A percentile compares a stretch with the other conserved stretches of the same genome.
These are phyloP conservation scores for Paramyrothecium sp. DNA, from an alignment of 2,329 filamentous ascomycete species.

Conservation along the genomic window DNA sequence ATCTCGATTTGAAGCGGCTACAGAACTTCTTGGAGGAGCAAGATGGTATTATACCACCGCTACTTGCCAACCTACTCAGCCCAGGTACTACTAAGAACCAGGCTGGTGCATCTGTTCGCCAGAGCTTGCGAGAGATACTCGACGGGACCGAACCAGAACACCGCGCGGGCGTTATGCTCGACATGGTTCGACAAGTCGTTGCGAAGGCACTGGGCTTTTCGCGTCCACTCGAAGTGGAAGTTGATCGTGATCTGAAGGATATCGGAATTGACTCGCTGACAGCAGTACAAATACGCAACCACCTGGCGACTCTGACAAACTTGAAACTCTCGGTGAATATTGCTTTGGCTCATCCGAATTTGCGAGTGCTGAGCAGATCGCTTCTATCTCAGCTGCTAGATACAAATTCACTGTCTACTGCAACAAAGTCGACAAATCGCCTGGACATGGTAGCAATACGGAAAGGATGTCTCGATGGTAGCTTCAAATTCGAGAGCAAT, in stretches of 20 bases:
- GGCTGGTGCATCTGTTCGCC: neutral
- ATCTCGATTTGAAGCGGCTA: neutral
- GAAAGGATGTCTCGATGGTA: conserved; percentile 7
- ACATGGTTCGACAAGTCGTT: conserved; percentile 8
- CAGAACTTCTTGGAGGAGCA: neutral
- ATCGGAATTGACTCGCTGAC: conserved; percentile 15
- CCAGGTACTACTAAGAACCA: neutral
- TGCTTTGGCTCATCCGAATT: conserved; percentile 6
- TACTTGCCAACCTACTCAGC: neutral
- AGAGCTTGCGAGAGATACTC: neutral
- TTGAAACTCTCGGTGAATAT: conserved; percentile 7
- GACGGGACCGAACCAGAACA: neutral
- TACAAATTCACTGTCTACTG: neutral
- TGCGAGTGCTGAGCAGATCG: neutral
- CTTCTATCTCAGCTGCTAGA: conserved; percentile 3
- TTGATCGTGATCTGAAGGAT: conserved; percentile 9
- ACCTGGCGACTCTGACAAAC: conserved; percentile 8
- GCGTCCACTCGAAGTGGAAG: conserved; percentile 6
- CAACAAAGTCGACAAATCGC: neutral
- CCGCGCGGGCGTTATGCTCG: conserved; percentile 4
- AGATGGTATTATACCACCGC: neutral
- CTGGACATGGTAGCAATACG: conserved; percentile 4
- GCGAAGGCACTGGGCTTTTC: conserved; percentile 10
- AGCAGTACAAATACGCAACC: conserved; percentile 11
- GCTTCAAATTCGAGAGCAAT: conserved; percentile 4